Evolutionary conservation across 352 stramenopile genomes (phyloP), one percentile per base, ranked within the genome.

Genomic region (Pythium aristosporum): DNA sequence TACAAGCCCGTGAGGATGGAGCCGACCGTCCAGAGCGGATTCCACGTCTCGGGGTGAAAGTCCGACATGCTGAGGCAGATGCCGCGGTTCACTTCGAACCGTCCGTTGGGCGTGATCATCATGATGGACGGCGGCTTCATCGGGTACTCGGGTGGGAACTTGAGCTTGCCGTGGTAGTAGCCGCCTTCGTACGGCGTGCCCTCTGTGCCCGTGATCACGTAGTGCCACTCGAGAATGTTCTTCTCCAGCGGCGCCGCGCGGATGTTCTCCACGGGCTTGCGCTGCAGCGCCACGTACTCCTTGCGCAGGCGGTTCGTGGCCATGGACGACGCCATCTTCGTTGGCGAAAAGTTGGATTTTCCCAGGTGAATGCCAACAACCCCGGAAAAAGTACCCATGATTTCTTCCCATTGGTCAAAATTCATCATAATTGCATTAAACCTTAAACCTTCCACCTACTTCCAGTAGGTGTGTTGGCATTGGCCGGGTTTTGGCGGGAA

Each of bases 141-240:
- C 20, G 94, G 94, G 69, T 98, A 98, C 74, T 97, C 85, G 50
- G 87, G 86, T 16, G 93, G 92, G 69, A 98, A 98, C 53, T 86
- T 83, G 53, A 98, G 82, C 56, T 96, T 96, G 52, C 90, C 91
- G 49, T 95, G 80, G 76, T 98, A 98, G 62, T 78, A 85, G 10
- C 90, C 90, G 37, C 89, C 90, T 61, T 92, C 85, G 71, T 96
- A 97, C 42, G 79, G 79, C 60, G 78, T 70, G 53, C 74, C 78
- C 6, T 68, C 44, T 25, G 81, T 91, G 42, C 82, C 82, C 6
- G 68, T 74, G 60, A 98, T 88, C 30, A 98, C 91, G 72, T 97
- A 98, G 70, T 98, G 90, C 89, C 95, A 98, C 77, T 98, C 91
- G n/a, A 98, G 77, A 63, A 98, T 97, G 70, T 98, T 98, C 61